These are phyloP conservation scores for Luffa aegyptiaca DNA, from an alignment of 306 rosid genomes.

Conservation along the genomic window DNA sequence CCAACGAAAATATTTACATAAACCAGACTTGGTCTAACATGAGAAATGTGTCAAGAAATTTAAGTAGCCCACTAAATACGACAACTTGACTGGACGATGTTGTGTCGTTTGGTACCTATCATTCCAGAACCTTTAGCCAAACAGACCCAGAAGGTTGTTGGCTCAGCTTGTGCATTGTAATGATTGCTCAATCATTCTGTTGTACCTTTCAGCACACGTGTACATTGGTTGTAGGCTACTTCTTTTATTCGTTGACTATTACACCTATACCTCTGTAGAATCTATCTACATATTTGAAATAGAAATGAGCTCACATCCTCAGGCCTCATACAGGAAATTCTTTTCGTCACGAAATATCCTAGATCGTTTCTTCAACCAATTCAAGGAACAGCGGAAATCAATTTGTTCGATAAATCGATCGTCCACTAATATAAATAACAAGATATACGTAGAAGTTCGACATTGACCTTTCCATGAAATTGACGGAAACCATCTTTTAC, in stretches of 20 bases:
- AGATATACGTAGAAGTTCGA: background rate
- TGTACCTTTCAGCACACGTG: background rate
- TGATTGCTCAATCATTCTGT: background rate
- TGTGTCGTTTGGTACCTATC: background rate
- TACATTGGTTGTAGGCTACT: background rate
- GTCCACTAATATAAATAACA: background rate
- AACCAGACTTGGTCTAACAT: background rate
- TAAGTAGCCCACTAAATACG: background rate
- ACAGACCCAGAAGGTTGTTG: background rate
- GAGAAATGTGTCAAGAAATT: background rate
- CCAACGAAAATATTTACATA: background rate
- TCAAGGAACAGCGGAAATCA: background rate
- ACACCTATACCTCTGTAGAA: background rate
- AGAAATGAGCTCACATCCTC: background rate
- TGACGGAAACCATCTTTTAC: background rate
- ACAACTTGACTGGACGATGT: background rate
- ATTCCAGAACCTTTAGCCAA: background rate
- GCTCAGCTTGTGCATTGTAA: background rate
- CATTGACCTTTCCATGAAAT: background rate
- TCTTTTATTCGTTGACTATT: background rate
- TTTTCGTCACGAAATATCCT: background rate
- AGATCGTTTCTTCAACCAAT: background rate
- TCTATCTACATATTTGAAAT: background rate
- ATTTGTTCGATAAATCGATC: background rate
- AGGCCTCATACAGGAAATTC: background rate